Percentiles rank a stretch among this genome's conserved stretches.
phyloP scores from a whole-genome alignment of 441 rosid genomes.

The Pelargonium hybrid region DNA sequence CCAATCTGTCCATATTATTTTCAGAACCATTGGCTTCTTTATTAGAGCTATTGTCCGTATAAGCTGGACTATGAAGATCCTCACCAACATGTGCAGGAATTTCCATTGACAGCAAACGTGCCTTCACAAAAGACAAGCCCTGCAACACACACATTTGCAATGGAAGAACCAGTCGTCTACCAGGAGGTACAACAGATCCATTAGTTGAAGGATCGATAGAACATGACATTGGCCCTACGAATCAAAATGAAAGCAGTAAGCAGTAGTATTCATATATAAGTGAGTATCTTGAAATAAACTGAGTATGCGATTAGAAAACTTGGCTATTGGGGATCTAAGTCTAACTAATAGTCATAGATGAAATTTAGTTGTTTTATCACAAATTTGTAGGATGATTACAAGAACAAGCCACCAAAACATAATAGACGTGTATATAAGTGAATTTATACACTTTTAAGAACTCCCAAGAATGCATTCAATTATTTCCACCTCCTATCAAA shows the following conservation, averaged over 20 bases:
- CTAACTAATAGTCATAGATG: background rate
- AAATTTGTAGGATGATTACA: background rate
- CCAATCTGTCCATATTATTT: conserved; percentile 57
- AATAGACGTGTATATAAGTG: background rate
- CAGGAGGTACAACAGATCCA: conserved; percentile 53
- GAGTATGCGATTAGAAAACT: background rate
- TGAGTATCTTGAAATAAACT: background rate
- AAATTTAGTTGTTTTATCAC: background rate
- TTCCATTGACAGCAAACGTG: conserved; percentile 93
- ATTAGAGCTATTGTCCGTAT: conserved; percentile 20
- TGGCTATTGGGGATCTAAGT: background rate
- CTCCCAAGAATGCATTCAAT: background rate
- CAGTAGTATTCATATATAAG: background rate
- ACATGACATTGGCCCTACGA: conserved; percentile 48
- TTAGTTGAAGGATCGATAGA: conserved; percentile 37
- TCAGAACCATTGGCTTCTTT: conserved; percentile 39
- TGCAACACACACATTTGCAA: conserved; percentile 75
- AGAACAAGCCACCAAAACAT: background rate
- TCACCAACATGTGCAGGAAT: conserved; percentile 83
- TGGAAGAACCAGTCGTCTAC: conserved; percentile 84
- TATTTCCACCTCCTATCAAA: background rate
- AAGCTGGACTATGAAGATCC: conserved; percentile 36
- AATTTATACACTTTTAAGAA: background rate
- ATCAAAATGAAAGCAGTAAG: conserved; percentile 20
- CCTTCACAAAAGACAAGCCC: conserved; percentile 88